Conservation (phyloP, 352 stramenopile genomes). For the Synura sp. region DNA sequence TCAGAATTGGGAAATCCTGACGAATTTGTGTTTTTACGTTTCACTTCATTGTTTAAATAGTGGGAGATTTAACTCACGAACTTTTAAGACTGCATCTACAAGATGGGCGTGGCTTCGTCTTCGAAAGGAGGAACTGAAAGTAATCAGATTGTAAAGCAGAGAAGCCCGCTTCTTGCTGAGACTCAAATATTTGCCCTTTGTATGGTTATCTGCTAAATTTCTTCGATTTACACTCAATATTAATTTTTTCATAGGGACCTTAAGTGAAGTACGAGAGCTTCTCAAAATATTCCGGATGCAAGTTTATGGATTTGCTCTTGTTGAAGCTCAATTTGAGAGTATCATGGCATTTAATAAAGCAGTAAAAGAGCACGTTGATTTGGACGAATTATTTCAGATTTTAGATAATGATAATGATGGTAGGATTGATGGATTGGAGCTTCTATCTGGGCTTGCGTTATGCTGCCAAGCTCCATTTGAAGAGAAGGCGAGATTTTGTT, state of each 20-base stretch:
- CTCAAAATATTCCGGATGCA: conserved; percentile 44
- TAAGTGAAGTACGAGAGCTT: conserved; percentile 42
- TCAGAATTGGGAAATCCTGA: too few species aligned
- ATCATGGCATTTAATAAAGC: conserved; percentile 46
- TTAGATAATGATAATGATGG: conserved; percentile 52
- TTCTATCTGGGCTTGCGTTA: conserved; percentile 46
- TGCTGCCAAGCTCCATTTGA: conserved; percentile 48
- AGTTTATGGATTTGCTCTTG: conserved; percentile 45
- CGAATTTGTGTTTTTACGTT: too few species aligned
- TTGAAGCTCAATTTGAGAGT: conserved; percentile 48
- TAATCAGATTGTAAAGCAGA: too few species aligned
- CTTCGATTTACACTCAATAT: too few species aligned
- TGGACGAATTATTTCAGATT: conserved; percentile 44
- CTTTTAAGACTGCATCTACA: too few species aligned
- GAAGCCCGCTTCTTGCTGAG: too few species aligned
- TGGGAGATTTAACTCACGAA: too few species aligned
- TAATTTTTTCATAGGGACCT: conserved; percentile 9
- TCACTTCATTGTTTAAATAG: too few species aligned
- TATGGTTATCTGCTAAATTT: too few species aligned
- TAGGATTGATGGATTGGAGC: conserved; percentile 49
- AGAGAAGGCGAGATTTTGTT: conserved; percentile 53
- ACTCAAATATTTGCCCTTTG: too few species aligned
- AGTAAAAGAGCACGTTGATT: conserved; percentile 30
- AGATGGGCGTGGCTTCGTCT: too few species aligned
- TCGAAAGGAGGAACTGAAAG: too few species aligned